phyloP scores from a whole-genome alignment of 176 grass and related monocot species.

The Luzula sylvatica region DNA sequence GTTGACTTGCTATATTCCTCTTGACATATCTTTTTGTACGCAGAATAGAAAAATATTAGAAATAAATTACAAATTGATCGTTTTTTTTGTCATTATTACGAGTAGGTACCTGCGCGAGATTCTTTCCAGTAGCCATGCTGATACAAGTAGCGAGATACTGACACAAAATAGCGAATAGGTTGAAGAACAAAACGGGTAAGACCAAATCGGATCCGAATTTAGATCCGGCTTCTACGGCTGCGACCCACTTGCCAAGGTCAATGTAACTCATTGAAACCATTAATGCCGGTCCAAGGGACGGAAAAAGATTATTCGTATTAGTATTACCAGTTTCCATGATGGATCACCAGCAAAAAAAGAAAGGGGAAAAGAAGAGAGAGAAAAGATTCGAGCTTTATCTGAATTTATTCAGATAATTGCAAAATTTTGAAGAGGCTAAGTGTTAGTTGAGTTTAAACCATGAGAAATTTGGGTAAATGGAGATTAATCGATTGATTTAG shows the following conservation, averaged over 20 bases:
- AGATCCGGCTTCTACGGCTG: conserved; percentile 60
- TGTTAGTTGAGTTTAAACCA: conserved; percentile 1
- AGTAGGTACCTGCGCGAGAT: conserved; percentile 63
- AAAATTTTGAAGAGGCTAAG: background rate
- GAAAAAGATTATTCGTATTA: conserved; percentile 38
- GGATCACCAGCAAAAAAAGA: conserved; percentile 3
- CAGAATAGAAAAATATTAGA: conserved; percentile 16
- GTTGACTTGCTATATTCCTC: conserved; percentile 71
- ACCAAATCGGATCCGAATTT: conserved; percentile 72
- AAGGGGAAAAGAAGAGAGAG: background rate
- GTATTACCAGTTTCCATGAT: background rate
- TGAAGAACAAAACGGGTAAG: conserved; percentile 63
- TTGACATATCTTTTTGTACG: conserved; percentile 54
- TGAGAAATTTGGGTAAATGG: background rate
- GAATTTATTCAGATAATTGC: background rate
- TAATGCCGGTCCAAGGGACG: conserved; percentile 61
- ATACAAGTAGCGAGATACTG: conserved; percentile 81
- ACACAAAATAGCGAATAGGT: conserved; percentile 70
- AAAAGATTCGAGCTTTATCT: background rate
- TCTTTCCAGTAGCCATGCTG: conserved; percentile 63
- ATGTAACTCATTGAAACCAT: conserved; percentile 84
- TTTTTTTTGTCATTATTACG: too few relatives aligned
- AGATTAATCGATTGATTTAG: background rate
- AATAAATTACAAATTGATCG: too few relatives aligned
- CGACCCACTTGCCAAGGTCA: conserved; percentile 83